phyloP scores from a whole-genome alignment of 148 eudicot species.

The Silene uniflora region DNA sequence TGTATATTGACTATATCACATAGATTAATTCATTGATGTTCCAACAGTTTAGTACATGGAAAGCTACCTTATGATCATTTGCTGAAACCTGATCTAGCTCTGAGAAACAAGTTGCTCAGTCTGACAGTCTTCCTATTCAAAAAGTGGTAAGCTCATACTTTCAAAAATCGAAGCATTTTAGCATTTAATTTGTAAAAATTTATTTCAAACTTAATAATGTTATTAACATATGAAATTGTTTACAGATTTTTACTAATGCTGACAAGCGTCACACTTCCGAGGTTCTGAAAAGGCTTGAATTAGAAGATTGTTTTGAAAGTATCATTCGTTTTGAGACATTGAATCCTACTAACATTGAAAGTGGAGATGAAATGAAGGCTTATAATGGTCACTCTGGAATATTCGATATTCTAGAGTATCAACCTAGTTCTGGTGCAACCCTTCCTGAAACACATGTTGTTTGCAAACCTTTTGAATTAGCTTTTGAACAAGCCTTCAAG shows the following conservation, averaged over 20 bases:
- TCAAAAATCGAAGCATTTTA: not conserved
- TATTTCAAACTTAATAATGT: not conserved
- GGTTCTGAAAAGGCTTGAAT: constrained; percentile 60
- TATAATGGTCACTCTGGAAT: no score
- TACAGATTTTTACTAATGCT: constrained; percentile 73
- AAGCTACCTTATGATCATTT: constrained; percentile 81
- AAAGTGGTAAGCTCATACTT: constrained; percentile 57
- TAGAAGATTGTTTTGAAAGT: constrained; percentile 79
- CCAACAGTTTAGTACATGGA: constrained; percentile 75
- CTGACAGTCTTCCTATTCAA: constrained; percentile 65
- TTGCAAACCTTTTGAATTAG: constrained; percentile 68
- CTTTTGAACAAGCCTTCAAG: constrained; percentile 57
- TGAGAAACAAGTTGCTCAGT: constrained; percentile 62
- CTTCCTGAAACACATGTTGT: no score
- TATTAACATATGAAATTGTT: not conserved
- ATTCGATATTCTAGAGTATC: no score
- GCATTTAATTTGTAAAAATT: not conserved
- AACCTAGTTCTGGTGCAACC: no score
- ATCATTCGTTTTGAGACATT: constrained; percentile 76
- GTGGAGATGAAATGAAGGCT: no score
- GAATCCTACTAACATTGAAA: no score
- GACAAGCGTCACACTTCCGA: constrained; percentile 61
- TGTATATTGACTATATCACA: no score
- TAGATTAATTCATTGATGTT: constrained; percentile 3
- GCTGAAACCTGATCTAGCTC: constrained; percentile 65